Evolutionary conservation across 257 asterid species (phyloP), one percentile per base, ranked within the genome.

Genomic region (Lithospermum erythrorhizon): DNA sequence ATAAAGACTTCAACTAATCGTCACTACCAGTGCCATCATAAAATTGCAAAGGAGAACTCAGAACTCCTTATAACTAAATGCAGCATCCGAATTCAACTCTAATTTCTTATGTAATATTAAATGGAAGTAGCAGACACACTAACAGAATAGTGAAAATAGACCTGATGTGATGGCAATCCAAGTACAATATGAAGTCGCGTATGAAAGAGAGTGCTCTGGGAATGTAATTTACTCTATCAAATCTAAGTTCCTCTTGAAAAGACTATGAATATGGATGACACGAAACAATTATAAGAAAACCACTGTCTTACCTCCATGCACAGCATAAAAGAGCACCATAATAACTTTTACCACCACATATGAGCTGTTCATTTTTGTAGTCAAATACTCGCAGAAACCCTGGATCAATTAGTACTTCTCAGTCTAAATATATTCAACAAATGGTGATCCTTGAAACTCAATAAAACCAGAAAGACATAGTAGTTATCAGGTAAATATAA

Each of bases 311-410:
- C 97, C 99, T 93, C 96, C 96, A 86, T 77, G 99, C 95, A 75
- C 99, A 93, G 62, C 99, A 89, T 58, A 93, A 69, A 53, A 93
- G 80, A 73, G 99, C 96, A 18, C 99, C 99, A 58, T 93, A 93
- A 73, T 93, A 93, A 81, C 99, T 84, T 75, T 93, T 93, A 49
- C 95, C 99, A 52, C 97, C 99, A 62, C 94, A 89, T 66, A 86
- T 73, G 61, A 93, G 89, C 54, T 89, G 97, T 58, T 93, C 95
- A 6, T 66, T 84, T 83, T 78, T 89, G 79, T 81, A 93, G 83
- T 93, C 97, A 73, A 93, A 93, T 67, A 89, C 90, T 68, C 97
- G 86, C 65, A 93, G 70, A 80, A 79, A 82, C 71, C 99, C 99
- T 93, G 76, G 74, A 83, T 65, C 68, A 61, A 67, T 61, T 65